These are phyloP conservation scores for Carex sylvatica DNA, from an alignment of 202 grass and related monocot genomes.

Conservation along the genomic window DNA sequence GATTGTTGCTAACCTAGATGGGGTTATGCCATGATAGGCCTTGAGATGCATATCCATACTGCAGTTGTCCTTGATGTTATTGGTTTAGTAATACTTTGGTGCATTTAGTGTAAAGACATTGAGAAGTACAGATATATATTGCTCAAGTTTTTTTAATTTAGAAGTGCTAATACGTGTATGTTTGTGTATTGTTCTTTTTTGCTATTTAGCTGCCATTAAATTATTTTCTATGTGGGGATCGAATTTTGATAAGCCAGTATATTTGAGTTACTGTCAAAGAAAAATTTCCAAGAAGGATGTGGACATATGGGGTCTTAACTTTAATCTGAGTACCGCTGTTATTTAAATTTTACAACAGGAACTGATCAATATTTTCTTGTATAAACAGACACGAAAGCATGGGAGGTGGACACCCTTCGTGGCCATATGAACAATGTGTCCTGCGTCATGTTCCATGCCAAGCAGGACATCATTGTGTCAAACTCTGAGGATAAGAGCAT, in stretches of 20 bases:
- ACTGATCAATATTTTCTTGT: constrained; percentile 16
- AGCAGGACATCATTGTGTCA: constrained; percentile 86
- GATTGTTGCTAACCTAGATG: background rate
- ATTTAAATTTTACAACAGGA: background rate
- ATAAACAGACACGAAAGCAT: constrained; percentile 77
- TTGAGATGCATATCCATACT: background rate
- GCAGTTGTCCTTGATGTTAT: background rate
- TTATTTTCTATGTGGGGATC: background rate
- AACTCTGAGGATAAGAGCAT: constrained; percentile 98
- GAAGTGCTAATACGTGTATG: background rate
- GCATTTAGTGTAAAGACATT: background rate
- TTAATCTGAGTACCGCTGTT: background rate
- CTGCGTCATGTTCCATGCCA: constrained; percentile 86
- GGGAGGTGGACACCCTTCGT: constrained; percentile 87
- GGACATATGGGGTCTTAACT: background rate
- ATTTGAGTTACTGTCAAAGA: background rate
- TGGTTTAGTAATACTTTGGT: background rate
- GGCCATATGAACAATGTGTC: constrained; percentile 96
- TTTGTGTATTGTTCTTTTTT: background rate
- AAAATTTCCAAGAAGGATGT: background rate
- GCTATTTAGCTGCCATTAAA: background rate
- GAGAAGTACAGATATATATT: background rate
- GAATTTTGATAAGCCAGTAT: background rate
- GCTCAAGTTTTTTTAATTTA: background rate
- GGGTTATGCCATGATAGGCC: background rate